Evolutionary conservation across 148 eudicot species (phyloP).

Genomic region (Amaranthus cruentus): DNA sequence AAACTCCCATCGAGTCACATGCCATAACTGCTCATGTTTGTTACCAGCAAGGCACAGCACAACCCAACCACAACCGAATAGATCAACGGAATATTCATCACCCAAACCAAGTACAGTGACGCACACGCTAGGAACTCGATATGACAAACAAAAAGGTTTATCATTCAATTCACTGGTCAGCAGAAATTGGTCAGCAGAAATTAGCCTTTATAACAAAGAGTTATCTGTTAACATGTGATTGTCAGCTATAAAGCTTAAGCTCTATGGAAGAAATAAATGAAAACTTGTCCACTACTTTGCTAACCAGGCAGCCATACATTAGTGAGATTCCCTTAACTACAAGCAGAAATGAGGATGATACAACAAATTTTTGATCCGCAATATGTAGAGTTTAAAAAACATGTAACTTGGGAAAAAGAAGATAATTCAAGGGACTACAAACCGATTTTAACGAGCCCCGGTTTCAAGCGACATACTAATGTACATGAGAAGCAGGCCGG

Average conservation of each 20-base stretch:
- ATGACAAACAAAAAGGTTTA: no score
- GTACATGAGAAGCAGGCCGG: conserved; percentile 48
- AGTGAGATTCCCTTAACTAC: conserved; percentile 38
- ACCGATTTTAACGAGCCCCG: conserved; percentile 31
- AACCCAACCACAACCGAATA: no score
- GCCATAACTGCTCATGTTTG: no score
- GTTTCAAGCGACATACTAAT: conserved; percentile 35
- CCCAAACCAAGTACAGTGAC: no score
- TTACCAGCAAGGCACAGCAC: no score
- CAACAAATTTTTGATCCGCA: conserved; percentile 33
- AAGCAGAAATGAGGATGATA: conserved; percentile 28
- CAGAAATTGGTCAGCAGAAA: conserved; percentile 17
- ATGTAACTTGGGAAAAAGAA: conserved; percentile 27
- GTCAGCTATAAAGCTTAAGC: conserved; percentile 34
- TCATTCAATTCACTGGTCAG: background rate
- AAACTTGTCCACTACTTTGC: conserved; percentile 35
- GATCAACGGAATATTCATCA: no score
- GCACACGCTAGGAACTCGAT: no score
- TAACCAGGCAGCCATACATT: conserved; percentile 38
- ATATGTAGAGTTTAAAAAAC: conserved; percentile 28
- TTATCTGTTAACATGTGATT: conserved; percentile 29
- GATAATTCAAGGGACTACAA: conserved; percentile 30
- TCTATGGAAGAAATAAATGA: conserved; percentile 37
- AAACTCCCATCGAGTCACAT: no score
- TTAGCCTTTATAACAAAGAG: conserved; percentile 18